Evolutionary conservation across 306 rosid genomes (phyloP).

Genomic region (Cucumis cinereus): DNA sequence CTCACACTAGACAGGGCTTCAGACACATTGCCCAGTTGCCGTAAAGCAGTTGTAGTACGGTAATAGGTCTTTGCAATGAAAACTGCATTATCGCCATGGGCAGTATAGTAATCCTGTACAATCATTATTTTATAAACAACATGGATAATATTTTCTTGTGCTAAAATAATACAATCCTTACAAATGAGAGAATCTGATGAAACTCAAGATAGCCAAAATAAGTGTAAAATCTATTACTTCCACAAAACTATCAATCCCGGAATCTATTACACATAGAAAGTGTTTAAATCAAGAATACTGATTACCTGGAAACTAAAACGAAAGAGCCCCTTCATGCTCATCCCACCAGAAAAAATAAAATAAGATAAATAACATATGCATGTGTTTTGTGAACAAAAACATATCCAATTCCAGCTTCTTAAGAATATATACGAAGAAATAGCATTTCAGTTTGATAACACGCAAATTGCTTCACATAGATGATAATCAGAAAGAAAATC

Average conservation of each 20-base stretch:
- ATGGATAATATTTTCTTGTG: background rate
- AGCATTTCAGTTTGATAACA: background rate
- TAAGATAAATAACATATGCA: background rate
- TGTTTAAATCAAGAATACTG: background rate
- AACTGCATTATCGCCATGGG: conserved; percentile 88
- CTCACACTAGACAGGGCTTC: conserved; percentile 72
- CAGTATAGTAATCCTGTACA: conserved; percentile 80
- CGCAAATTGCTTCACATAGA: background rate
- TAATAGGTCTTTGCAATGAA: conserved; percentile 83
- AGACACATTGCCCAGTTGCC: conserved; percentile 67
- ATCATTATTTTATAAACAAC: background rate
- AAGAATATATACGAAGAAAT: background rate
- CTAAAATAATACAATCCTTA: background rate
- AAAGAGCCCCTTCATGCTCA: background rate
- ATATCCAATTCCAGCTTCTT: background rate
- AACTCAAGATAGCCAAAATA: background rate
- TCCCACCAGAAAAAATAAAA: background rate
- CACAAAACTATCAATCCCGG: background rate
- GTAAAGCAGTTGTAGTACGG: conserved; percentile 74
- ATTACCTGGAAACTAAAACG: background rate
- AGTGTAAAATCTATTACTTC: background rate
- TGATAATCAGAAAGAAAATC: background rate
- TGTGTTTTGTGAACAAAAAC: background rate
- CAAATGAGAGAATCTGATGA: background rate
- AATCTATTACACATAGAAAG: background rate